Evolutionary conservation across 2,329 filamentous ascomycete species (phyloP).

Genomic region (Metarhizium album): DNA sequence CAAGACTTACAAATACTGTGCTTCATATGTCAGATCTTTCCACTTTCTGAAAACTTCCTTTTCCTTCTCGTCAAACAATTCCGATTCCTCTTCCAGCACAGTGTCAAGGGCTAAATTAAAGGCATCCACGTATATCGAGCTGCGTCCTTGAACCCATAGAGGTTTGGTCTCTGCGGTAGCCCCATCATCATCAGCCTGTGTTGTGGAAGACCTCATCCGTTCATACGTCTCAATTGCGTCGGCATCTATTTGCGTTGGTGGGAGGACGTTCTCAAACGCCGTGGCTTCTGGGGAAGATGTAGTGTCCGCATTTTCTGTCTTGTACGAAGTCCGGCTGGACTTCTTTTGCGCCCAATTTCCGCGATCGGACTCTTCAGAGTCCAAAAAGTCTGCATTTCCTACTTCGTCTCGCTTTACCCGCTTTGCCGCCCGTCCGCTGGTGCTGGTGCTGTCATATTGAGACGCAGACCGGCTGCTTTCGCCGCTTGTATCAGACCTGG

Average conservation of each 20-base stretch:
- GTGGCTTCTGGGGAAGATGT: constrained; percentile 14
- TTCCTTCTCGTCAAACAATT: constrained; percentile 78
- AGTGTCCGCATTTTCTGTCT: constrained; percentile 10
- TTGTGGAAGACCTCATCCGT: constrained; percentile 48
- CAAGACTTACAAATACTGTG: constrained; percentile 69
- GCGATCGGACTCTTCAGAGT: constrained; percentile 11
- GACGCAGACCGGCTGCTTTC: background rate
- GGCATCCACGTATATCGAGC: constrained; percentile 92
- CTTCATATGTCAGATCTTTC: constrained; percentile 64
- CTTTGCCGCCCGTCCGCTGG: constrained; percentile 19
- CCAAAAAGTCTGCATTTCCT: constrained; percentile 13
- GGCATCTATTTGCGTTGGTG: constrained; percentile 53
- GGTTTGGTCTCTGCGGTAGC: constrained; percentile 28
- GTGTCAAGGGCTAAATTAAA: constrained; percentile 89
- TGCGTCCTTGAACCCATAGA: constrained; percentile 62
- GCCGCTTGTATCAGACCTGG: constrained; percentile 11
- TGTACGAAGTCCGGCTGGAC: background rate
- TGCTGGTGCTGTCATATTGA: constrained; percentile 4
- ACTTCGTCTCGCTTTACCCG: constrained; percentile 19
- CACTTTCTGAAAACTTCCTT: constrained; percentile 66
- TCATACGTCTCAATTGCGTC: constrained; percentile 76
- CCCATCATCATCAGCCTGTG: constrained; percentile 22
- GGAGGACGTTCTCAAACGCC: constrained; percentile 46
- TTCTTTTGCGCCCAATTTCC: constrained; percentile 3
- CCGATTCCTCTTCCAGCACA: constrained; percentile 77